Percentiles rank a stretch among this genome's conserved stretches.
phyloP scores from a whole-genome alignment of 495 filamentous ascomycete genomes.

The Delitschia confertaspora region DNA sequence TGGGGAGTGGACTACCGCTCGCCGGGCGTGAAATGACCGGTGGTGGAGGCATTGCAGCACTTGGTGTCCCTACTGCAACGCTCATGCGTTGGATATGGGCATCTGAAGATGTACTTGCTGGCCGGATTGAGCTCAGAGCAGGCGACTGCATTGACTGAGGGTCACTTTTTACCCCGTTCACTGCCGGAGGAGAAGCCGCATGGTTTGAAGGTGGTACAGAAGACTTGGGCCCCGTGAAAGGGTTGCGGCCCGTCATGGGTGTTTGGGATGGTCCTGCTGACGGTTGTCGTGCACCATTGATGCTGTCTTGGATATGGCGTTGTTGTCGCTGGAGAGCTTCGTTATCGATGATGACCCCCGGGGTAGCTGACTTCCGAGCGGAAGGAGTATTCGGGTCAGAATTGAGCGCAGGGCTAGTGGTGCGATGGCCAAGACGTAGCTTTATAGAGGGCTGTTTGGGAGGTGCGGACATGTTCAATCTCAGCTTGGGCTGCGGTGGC shows the following conservation, averaged over 20 bases:
- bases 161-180: slow-evolving; percentile 28
- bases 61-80: slow-evolving; percentile 10
- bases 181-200: slow-evolving; percentile 26
- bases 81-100: slow-evolving; percentile 13
- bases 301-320: slow-evolving; percentile 40
- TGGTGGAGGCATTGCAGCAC: slow-evolving; percentile 23
- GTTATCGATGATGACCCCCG: slow-evolving; percentile 43
- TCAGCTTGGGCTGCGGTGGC: slow-evolving; percentile 63
- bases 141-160: slow-evolving; percentile 31
- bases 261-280: slow-evolving; percentile 23
- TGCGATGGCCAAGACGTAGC: slow-evolving; percentile 35
- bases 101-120: slow-evolving; percentile 21
- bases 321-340: slow-evolving; percentile 43
- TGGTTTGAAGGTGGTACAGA: slow-evolving; percentile 17
- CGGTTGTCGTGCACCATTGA: slow-evolving; percentile 34
- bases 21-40: slow-evolving; percentile 8
- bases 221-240: slow-evolving; percentile 23
- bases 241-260: slow-evolving; percentile 16
- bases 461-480: slow-evolving; percentile 52
- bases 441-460: slow-evolving; percentile 27
- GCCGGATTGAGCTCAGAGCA: slow-evolving; percentile 21
- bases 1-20: slow-evolving; percentile 28
- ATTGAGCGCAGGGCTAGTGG: slow-evolving; percentile 39
- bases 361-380: slow-evolving; percentile 28
- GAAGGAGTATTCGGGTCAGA: slow-evolving; percentile 31